These are phyloP conservation scores for Fusarium acutatum DNA, from an alignment of 2,329 filamentous ascomycete genomes.

Conservation along the genomic window DNA sequence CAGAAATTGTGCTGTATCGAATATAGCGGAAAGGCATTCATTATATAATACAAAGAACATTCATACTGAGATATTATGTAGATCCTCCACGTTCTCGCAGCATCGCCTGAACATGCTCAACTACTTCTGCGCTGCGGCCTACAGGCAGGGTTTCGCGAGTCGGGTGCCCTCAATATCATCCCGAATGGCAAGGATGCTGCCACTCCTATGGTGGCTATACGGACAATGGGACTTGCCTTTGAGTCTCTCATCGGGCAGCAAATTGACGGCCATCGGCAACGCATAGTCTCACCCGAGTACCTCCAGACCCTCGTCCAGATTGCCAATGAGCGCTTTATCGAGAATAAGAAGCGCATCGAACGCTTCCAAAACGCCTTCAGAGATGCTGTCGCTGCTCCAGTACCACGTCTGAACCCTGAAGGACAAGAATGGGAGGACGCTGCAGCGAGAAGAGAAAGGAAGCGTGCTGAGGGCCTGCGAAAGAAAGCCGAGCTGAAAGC, in stretches of 20 bases:
- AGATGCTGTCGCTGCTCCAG: constrained; percentile 42
- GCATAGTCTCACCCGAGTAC: constrained; percentile 72
- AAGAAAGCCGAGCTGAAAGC: constrained; percentile 55
- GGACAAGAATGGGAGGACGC: constrained; percentile 65
- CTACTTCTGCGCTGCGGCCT: constrained; percentile 78
- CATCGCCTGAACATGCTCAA: constrained; percentile 79
- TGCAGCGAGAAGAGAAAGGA: constrained; percentile 60
- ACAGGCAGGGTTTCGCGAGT: constrained; percentile 88
- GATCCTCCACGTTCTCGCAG: constrained; percentile 89
- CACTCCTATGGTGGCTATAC: constrained; percentile 82
- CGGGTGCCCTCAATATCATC: constrained; percentile 77
- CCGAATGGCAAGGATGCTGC: constrained; percentile 46
- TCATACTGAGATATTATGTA: constrained; percentile 50
- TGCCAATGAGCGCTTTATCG: constrained; percentile 77
- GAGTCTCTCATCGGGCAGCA: constrained; percentile 79
- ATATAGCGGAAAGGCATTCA: constrained; percentile 31
- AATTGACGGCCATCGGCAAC: constrained; percentile 48
- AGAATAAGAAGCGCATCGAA: constrained; percentile 73
- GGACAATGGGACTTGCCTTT: constrained; percentile 82
- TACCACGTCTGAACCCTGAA: constrained; percentile 41
- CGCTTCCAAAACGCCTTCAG: constrained; percentile 67
- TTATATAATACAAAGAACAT: constrained; percentile 18
- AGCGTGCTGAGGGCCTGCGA: constrained; percentile 65
- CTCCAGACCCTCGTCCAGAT: constrained; percentile 73
- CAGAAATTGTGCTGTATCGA: constrained; percentile 17